Base-by-base conservation (phyloP, 2,329 filamentous ascomycete genomes). In the Diaporthe caulivora region DNA sequence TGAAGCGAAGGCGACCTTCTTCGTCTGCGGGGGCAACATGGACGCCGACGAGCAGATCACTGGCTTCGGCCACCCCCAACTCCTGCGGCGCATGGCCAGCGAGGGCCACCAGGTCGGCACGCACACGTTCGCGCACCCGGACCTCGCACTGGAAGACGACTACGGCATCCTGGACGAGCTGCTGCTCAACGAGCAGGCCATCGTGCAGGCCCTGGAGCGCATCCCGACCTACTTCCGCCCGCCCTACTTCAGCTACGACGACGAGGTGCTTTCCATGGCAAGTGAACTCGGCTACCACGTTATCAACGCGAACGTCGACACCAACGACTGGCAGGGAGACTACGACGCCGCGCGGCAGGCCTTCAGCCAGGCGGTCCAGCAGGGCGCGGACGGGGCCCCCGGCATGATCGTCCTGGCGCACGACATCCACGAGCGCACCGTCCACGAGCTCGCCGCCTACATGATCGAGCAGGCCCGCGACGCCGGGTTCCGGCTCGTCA, bases 1-100 rank as follows among this genome's bases (percentile, higher is more conserved):
- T 78, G 83, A 87, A 37, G 91, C 89, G 18, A 91, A 89, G 76
- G 92, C 90, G 1, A 93, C 92, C 2, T 94, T 94, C 80, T 93
- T 93, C 80, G 85, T 93, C 75, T 90, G 87, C 10, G 88, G 88
- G 7, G 89, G 86, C 80, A 90, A 89, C 80, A 75, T 75, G 74
- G 60, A 34, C 26, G 51, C 53, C 37, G 68, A 49, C 44, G 68
- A 55, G 17, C 74, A 75, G 74, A 62, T 75, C 37, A 73, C 71
- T 34, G n/a, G 57, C 5, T 42, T 62, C 54, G 74, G 47, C 26
- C n/a, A 72, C 75, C 79, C 54, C 77, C 58, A 31, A 13, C 26
- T 83, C 37, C 82, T 88, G 73, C 80, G 85, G 76, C 81, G 83
- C 26, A 87, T 87, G 83, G 76, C 83, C 60, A 76, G 76, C 5